Evolutionary conservation across 2,329 filamentous ascomycete species (phyloP), one percentile per base, ranked within the genome.

Genomic region (Epichloe gansuensis): DNA sequence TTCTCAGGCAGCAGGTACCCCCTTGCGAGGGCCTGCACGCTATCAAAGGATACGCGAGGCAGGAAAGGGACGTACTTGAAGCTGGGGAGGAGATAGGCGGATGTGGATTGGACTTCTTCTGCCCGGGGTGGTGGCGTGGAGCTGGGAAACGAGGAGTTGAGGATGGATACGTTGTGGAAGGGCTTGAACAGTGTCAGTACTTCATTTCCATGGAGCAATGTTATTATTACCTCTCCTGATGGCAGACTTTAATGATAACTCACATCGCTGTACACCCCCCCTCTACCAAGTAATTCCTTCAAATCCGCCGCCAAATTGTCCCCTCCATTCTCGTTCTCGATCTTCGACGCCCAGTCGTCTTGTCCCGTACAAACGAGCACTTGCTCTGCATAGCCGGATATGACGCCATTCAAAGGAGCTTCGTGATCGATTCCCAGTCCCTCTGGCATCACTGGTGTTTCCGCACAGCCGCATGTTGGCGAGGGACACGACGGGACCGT

Each of bases 341-440:
- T 94, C 53, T 80, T 79, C 62, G 85, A 90, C 31, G 76, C 73
- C 90, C 90, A 96, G 68, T 95, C 87, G 34, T 76, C 70, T 55
- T 81, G 80, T 4, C 88, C 89, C 0, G 89, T 95, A 56, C 85
- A 90, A 13, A 96, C 75, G 9, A 97, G 68, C 3, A 96, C 78
- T 59, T 96, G 89, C 66, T 94, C 84, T 1, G 82, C 75, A 64
- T 95, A 95, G 1, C 76, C 73, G 2, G 85, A 75, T 69, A 95
- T 90, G 5, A 85, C 84, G 12, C 87, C 87, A 62, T 86, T 84
- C 43, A 96, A 71, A 17, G 77, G 74, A 40, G 78, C 78, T 55
- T 79, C 75, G 59, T 77, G 75, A 63, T 96, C 89, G 50, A 96
- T 90, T 23, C 83, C 79, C 15, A 94, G 74, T 3, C 79, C 82